Conservation (phyloP, 2,329 filamentous ascomycete species). For the Epichloe typhina region DNA sequence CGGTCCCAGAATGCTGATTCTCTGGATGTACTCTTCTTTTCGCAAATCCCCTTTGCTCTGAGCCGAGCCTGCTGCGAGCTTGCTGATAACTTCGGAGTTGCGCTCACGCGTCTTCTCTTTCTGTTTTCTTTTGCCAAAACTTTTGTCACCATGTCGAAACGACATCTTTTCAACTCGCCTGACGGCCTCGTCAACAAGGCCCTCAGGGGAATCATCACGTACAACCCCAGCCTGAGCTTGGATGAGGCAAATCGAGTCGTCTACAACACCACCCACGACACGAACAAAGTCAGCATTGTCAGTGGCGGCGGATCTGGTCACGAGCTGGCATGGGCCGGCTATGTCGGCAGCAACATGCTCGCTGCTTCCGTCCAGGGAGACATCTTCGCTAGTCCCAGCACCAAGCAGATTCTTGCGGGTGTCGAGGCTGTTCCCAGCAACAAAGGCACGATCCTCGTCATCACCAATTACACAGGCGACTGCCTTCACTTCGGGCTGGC, state of each 20-base stretch:
- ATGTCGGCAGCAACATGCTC: conserved; percentile 49
- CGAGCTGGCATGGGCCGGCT: conserved; percentile 51
- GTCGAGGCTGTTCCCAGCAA: conserved; percentile 41
- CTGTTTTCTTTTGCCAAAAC: not conserved
- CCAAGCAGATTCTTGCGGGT: conserved; percentile 47
- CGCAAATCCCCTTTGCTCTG: no score
- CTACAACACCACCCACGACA: conserved; percentile 31
- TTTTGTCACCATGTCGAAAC: conserved; percentile 28
- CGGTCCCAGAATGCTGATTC: no score
- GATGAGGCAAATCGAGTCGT: conserved; percentile 39
- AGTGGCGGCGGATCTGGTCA: conserved; percentile 44
- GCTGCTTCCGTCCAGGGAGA: conserved; percentile 47
- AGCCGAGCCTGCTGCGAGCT: no score
- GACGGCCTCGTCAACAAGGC: conserved; percentile 41
- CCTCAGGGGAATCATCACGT: conserved; percentile 37
- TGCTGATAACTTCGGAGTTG: no score
- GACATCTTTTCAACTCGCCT: conserved; percentile 38
- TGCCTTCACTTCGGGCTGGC: conserved; percentile 49
- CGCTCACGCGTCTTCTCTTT: no score
- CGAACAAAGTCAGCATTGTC: conserved; percentile 34
- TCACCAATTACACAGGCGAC: conserved; percentile 54
- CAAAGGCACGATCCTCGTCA: conserved; percentile 44
- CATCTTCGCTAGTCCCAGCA: conserved; percentile 51
- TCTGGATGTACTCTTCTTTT: no score
- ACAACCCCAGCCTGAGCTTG: conserved; percentile 36